These are phyloP conservation scores for Chaetoscypha palmicola DNA, from an alignment of 2,329 filamentous ascomycete genomes.

Conservation along the genomic window DNA sequence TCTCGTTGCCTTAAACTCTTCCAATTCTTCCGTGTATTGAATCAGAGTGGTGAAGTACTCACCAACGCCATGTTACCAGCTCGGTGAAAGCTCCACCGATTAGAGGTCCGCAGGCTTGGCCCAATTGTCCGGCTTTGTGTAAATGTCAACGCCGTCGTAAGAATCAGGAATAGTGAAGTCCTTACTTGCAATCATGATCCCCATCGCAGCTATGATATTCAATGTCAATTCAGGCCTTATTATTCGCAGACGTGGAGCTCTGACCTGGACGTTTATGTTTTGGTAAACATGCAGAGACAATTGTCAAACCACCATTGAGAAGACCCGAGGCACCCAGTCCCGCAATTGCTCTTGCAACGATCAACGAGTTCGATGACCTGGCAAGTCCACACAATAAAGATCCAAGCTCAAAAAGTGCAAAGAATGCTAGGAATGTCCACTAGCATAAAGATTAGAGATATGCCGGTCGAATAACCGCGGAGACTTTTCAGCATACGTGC, in stretches of 20 bases:
- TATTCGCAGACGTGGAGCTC: too few species aligned
- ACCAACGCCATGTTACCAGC: constrained; percentile 14
- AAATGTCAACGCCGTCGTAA: too few species aligned
- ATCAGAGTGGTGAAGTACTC: background rate
- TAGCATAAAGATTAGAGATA: background rate
- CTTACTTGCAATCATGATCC: background rate
- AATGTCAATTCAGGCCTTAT: background rate
- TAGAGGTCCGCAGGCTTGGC: constrained; percentile 6
- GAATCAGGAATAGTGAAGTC: too few species aligned
- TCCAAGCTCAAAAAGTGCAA: constrained; percentile 48
- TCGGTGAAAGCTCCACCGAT: constrained; percentile 12
- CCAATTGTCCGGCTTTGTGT: constrained; percentile 5
- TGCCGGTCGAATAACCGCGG: background rate
- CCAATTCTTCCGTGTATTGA: too few species aligned
- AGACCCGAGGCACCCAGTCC: constrained; percentile 45
- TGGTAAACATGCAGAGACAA: constrained; percentile 34
- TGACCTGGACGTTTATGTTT: background rate
- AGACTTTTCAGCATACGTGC: background rate
- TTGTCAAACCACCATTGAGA: constrained; percentile 42
- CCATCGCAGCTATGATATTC: background rate
- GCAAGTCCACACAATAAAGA: constrained; percentile 46
- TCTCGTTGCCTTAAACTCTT: too few species aligned
- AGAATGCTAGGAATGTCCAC: constrained; percentile 10
- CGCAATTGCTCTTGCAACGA: constrained; percentile 46
- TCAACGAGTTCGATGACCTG: constrained; percentile 42